Percentiles rank a stretch among this genome's conserved stretches.
phyloP scores from a whole-genome alignment of 805 yeast genomes.

The Zygoascus ofunaensis region DNA sequence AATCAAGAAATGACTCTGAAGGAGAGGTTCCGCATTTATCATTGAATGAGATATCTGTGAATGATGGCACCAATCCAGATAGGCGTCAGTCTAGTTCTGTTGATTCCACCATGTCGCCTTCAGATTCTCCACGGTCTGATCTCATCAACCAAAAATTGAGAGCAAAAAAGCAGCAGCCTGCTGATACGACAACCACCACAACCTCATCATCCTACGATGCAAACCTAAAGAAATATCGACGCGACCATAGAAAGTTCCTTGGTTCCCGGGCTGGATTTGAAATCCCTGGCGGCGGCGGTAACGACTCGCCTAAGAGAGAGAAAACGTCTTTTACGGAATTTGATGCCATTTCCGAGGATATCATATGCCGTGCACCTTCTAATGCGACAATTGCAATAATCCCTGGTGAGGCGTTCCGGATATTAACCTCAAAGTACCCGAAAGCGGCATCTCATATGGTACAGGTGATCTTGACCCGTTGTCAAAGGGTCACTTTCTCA shows the following conservation, averaged over 20 bases:
- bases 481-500: constrained; percentile 84
- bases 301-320: not conserved
- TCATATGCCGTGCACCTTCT: constrained; percentile 66
- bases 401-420: constrained; percentile 72
- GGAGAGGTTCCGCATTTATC: not conserved
- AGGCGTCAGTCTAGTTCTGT: not conserved
- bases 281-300: not conserved
- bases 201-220: not conserved
- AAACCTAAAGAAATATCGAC: not conserved
- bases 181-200: no score
- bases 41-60: not conserved
- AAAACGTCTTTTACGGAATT: constrained; percentile 4
- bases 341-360: constrained; percentile 20
- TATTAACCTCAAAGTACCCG: constrained; percentile 68
- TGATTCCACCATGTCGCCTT: not conserved
- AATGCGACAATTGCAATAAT: constrained; percentile 85
- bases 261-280: not conserved
- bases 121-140: not conserved
- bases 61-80: not conserved
- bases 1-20: constrained; percentile 8
- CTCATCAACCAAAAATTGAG: not conserved
- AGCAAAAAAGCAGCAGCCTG: not conserved
- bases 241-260: not conserved
- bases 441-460: constrained; percentile 88
- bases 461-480: constrained; percentile 78